Evolutionary conservation across 2,329 filamentous ascomycete genomes (phyloP).

Genomic region (Alternaria sp.): DNA sequence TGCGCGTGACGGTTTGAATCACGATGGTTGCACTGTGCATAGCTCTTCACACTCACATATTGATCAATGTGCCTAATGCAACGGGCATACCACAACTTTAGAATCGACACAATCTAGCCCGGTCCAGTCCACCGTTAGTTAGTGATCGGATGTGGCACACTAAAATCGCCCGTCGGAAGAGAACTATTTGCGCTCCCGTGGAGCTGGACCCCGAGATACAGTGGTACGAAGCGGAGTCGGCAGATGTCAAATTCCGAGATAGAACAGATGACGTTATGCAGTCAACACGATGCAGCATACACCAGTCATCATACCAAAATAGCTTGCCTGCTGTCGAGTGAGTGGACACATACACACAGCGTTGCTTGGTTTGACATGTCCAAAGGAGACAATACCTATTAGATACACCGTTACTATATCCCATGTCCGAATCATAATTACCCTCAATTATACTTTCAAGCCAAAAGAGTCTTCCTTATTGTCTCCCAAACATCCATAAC

Average conservation of each 20-base stretch:
- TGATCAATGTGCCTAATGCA: not conserved
- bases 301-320: fast-evolving
- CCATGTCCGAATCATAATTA: not conserved
- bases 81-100: not conserved
- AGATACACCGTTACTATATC: not conserved
- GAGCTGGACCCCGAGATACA: not conserved
- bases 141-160: not conserved
- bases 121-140: not conserved
- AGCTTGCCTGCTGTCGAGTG: not conserved
- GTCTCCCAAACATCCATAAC: constrained; percentile 11
- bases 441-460: not conserved
- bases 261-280: not conserved
- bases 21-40: not conserved
- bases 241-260: not conserved
- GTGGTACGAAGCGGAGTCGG: not conserved
- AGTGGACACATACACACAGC: not conserved
- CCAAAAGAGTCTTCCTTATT: constrained; percentile 9
- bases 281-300: not conserved
- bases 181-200: not conserved
- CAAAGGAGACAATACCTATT: not conserved
- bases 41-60: not conserved
- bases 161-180: not conserved
- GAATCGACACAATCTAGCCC: not conserved
- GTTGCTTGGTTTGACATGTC: not conserved
- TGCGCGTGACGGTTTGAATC: not conserved